phyloP scores from a whole-genome alignment of 169 alveolate species.

The Plasmodium gonderi region DNA sequence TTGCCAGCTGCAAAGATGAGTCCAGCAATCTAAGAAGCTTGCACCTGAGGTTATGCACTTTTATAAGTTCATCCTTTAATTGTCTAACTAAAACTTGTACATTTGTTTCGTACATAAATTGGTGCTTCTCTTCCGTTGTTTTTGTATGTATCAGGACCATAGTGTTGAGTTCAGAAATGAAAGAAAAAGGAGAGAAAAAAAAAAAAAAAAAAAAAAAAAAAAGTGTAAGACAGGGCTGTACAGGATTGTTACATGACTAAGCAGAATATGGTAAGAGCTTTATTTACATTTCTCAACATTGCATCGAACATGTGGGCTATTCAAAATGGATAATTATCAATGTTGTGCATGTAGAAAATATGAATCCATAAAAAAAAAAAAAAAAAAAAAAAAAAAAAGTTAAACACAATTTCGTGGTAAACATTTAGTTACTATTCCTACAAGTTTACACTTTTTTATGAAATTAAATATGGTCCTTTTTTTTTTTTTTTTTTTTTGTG shows the following conservation, averaged over 20 bases:
- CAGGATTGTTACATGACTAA: too few species aligned
- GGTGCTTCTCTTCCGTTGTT: conserved; percentile 89
- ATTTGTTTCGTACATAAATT: conserved; percentile 91
- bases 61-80: conserved; percentile 81
- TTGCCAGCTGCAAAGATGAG: conserved; percentile 90
- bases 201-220: not conserved
- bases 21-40: conserved; percentile 88
- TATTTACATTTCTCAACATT: too few species aligned
- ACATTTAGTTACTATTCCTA: not conserved
- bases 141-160: conserved; percentile 95
- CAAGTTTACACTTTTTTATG: not conserved
- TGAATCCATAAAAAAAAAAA: not conserved
- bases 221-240: too few species aligned
- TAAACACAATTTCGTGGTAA: not conserved
- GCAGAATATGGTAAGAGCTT: too few species aligned
- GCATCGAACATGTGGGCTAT: too few species aligned
- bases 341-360: too few species aligned
- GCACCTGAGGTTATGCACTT: conserved; percentile 87
- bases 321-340: too few species aligned
- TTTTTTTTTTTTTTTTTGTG: not conserved
- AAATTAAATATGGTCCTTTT: not conserved
- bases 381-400: not conserved
- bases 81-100: conserved; percentile 80
- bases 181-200: not conserved
- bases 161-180: conserved; percentile 15